Base-by-base conservation (phyloP, 2,329 filamentous ascomycete species). In the Aspergillus fischeri region DNA sequence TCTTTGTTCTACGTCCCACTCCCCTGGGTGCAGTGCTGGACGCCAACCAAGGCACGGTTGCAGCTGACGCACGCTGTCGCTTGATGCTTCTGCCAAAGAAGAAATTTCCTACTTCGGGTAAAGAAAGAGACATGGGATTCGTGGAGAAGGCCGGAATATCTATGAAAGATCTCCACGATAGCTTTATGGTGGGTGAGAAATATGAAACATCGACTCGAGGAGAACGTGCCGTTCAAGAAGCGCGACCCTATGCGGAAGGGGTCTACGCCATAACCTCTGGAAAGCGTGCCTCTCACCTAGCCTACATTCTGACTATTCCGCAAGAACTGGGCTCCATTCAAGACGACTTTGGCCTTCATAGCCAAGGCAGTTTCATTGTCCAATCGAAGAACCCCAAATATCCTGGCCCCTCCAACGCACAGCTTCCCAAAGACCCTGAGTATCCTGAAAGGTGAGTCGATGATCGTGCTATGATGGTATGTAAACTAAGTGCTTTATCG, bases 41-140 rank as follows among this genome's bases (percentile, higher is more conserved):
- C 24, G 74, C 60, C 25, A 51, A 58, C 1, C 65, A 84, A 54
- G 85, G 84, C 11, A 74, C 81, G 0, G 75, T 87, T 51, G 74
- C 73, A 17, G 78, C 81, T 57, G 81, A 81, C 11, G 73, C 79
- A 29, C 88, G 88, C 69, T 88, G 86, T 57, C 85, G 92, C 14
- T 77, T 96, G 3, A 78, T 95, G 52, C 86, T 88, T 0, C 75
- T 97, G 20, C 92, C 92, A 0, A 96, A 96, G 76, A 96, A 96
- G 72, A 83, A 85, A 2, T 83, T 94, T 9, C 92, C 92, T 0
- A 82, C 82, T 53, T 87, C 83, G 21, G 83, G 83, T 14, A 77
- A 76, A 10, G 90, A 95, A 63, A 79, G 85, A 10, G 92, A 91
- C 75, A 88, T 94, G 81, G 84, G 84, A 1, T 95, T 96, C 71